Evolutionary conservation across 768 basidiomycete genomes (phyloP).

Genomic region (Cystoderma amianthinum): DNA sequence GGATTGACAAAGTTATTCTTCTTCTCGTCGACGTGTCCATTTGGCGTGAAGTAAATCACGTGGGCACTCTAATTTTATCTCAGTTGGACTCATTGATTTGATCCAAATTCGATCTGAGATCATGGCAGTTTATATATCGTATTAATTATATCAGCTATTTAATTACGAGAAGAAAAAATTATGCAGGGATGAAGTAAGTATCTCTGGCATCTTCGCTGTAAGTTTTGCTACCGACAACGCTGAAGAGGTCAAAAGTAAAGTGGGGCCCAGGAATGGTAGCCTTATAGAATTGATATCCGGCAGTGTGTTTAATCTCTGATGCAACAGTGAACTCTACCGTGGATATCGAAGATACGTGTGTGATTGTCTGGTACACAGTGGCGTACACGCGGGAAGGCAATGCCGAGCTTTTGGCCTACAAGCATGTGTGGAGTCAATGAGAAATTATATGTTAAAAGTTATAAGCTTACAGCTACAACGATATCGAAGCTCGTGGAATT

Average conservation of each 20-base stretch:
- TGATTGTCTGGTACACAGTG: not conserved
- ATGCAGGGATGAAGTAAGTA: constrained; percentile 1
- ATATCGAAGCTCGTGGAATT: constrained; percentile 12
- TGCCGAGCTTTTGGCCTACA: not conserved
- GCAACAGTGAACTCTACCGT: not conserved
- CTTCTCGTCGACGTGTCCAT: not conserved
- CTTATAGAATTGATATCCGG: not conserved
- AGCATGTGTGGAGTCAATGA: not conserved
- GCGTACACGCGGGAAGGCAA: not conserved
- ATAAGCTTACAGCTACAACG: not conserved
- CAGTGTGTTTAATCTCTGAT: not conserved
- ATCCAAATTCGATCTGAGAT: no score
- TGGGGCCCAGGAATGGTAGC: not conserved
- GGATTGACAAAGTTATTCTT: not conserved
- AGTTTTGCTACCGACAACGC: not conserved
- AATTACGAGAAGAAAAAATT: no score
- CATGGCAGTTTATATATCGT: no score
- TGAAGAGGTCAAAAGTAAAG: constrained; percentile 1
- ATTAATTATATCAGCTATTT: no score
- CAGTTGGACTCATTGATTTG: no score
- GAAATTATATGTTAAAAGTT: not conserved
- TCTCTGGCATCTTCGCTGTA: not conserved
- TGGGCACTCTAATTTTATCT: no score
- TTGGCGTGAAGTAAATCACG: not conserved
- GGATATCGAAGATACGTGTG: not conserved